Conservation (phyloP, 164 flowering plant genomes). For the Berberis vulgaris region DNA sequence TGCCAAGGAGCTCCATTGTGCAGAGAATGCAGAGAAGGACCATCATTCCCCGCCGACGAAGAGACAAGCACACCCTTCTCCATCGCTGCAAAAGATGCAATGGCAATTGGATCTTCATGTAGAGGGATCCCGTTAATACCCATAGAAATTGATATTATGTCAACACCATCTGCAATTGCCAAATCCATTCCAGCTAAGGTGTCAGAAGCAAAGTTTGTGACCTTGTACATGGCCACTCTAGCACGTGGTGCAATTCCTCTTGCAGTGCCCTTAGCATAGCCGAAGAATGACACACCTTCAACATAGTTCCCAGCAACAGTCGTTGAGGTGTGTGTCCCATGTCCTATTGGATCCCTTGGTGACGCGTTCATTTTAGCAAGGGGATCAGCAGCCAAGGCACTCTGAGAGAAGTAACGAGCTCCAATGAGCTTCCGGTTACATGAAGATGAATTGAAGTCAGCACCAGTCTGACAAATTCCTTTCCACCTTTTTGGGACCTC, state of each 20-base stretch:
- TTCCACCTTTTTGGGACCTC: conserved; percentile 50
- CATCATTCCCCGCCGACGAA: conserved; percentile 57
- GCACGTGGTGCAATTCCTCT: conserved; percentile 55
- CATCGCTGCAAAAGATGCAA: conserved; percentile 51
- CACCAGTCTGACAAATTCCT: conserved; percentile 41
- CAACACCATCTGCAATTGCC: conserved; percentile 59
- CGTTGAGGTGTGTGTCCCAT: conserved; percentile 59
- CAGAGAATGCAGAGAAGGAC: conserved; percentile 29
- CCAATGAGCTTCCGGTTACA: conserved; percentile 69
- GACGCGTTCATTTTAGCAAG: conserved; percentile 23
- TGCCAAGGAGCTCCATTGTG: conserved; percentile 64
- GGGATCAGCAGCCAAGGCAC: conserved; percentile 24
- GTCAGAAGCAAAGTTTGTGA: conserved; percentile 35
- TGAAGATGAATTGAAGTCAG: conserved; percentile 29
- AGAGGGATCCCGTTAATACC: conserved; percentile 25
- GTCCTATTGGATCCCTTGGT: conserved; percentile 45
- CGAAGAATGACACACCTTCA: conserved; percentile 27
- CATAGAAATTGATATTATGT: conserved; percentile 53
- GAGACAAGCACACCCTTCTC: conserved; percentile 52
- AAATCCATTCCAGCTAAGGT: conserved; percentile 56
- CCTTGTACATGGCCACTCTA: conserved; percentile 64
- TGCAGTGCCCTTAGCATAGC: conserved; percentile 48
- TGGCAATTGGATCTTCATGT: conserved; percentile 49
- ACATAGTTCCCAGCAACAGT: conserved; percentile 52
- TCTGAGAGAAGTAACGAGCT: conserved; percentile 48